phyloP scores from a whole-genome alignment of 345 rosid genomes.

The Cardamine chenopodiifolia region DNA sequence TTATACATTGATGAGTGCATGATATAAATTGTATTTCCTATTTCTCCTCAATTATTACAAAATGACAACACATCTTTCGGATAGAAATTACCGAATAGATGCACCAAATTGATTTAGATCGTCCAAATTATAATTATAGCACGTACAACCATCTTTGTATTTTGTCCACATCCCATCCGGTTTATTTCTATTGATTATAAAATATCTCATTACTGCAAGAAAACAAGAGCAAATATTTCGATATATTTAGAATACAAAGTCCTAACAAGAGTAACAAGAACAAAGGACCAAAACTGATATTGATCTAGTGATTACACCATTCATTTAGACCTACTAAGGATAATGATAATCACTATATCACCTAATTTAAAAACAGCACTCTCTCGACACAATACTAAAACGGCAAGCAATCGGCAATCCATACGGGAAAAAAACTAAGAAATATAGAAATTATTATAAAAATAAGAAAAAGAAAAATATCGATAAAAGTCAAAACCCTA shows the following conservation, averaged over 20 bases:
- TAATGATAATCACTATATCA: background rate
- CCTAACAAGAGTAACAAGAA: conserved; percentile 4
- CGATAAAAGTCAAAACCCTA: conserved; percentile 30
- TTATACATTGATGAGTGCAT: background rate
- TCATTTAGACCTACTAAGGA: conserved; percentile 13
- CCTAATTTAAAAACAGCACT: background rate
- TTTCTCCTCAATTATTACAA: conserved; percentile 35
- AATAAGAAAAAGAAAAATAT: background rate
- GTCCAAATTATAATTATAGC: conserved; percentile 30
- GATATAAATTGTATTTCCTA: conserved; percentile 21
- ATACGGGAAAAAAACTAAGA: background rate
- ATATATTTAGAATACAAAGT: background rate
- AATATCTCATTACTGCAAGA: conserved; percentile 24
- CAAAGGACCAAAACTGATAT: conserved; percentile 10
- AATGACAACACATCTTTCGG: conserved; percentile 20
- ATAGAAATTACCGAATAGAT: conserved; percentile 13
- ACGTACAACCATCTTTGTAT: conserved; percentile 6
- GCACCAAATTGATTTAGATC: conserved; percentile 35
- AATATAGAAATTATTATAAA: background rate
- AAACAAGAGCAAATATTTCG: conserved; percentile 29
- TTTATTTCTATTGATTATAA: conserved; percentile 2
- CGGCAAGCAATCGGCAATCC: conserved; percentile 16
- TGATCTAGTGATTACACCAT: conserved; percentile 1
- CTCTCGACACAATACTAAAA: background rate
- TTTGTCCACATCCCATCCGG: conserved; percentile 28